Evolutionary conservation across 2,329 filamentous ascomycete genomes (phyloP).

Genomic region (Tolypocladium amazonense): DNA sequence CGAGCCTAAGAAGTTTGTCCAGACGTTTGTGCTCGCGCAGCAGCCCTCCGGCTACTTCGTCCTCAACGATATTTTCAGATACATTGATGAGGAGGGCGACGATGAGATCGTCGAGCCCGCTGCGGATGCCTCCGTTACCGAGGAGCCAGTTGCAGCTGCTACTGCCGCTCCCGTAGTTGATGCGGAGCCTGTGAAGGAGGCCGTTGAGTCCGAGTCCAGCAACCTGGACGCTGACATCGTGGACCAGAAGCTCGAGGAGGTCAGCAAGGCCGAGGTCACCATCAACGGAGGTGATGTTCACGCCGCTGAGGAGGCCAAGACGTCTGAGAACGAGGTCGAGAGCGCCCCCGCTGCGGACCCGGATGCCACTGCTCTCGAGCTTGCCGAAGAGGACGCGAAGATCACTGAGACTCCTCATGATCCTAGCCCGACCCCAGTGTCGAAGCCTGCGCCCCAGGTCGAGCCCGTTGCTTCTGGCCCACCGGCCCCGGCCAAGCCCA

Average conservation of each 20-base stretch:
- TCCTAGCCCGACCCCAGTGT: slow-evolving; percentile 42
- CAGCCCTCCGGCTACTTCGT: slow-evolving; percentile 98
- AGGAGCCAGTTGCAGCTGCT: slow-evolving; percentile 15
- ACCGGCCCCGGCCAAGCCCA: slow-evolving; percentile 42
- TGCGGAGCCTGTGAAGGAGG: slow-evolving; percentile 20
- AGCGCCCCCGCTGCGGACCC: slow-evolving; percentile 26
- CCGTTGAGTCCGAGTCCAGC: slow-evolving; percentile 18
- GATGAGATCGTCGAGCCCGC: slow-evolving; percentile 40
- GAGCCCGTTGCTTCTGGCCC: slow-evolving; percentile 38
- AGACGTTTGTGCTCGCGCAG: slow-evolving; percentile 93
- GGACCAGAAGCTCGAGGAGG: slow-evolving; percentile 68
- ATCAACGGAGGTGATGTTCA: slow-evolving; percentile 21
- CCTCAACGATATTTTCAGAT: slow-evolving; percentile 95
- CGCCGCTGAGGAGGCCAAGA: slow-evolving; percentile 22
- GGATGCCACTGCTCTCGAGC: slow-evolving; percentile 40
- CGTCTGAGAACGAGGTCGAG: slow-evolving; percentile 24
- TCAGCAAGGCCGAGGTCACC: slow-evolving; percentile 24
- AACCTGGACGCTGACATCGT: slow-evolving; percentile 42
- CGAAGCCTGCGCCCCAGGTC: slow-evolving; percentile 33
- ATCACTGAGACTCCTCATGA: slow-evolving; percentile 58
- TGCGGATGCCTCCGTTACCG: slow-evolving; percentile 17
- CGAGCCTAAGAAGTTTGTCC: slow-evolving; percentile 90
- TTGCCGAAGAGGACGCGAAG: slow-evolving; percentile 44
- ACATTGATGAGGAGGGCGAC: slow-evolving; percentile 76
- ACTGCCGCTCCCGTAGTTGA: slow-evolving; percentile 14